Conservation (phyloP, 1,284 basidiomycete genomes). For the Moniliophthora roreri region DNA sequence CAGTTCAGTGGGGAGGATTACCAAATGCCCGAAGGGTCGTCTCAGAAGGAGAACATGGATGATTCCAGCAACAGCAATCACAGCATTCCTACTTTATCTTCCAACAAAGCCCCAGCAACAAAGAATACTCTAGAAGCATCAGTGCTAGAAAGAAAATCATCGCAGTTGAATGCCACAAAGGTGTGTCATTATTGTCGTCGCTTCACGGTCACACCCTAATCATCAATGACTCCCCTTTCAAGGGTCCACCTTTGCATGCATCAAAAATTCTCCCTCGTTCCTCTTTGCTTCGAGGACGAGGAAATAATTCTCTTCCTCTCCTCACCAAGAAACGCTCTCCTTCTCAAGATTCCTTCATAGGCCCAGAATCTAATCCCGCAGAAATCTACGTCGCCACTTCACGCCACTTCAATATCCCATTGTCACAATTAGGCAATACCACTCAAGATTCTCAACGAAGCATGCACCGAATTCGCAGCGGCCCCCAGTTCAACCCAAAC, state of each 20-base stretch:
- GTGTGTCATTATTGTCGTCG: too few species aligned
- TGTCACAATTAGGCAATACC: conserved; percentile 43
- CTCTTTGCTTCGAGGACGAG: neutral
- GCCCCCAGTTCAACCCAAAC: too few species aligned
- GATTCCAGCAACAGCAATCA: conserved; percentile 1
- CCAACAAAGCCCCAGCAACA: too few species aligned
- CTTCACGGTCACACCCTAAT: too few species aligned
- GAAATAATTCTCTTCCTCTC: neutral
- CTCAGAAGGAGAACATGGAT: conserved; percentile 50
- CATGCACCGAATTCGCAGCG: too few species aligned
- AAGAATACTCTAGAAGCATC: too few species aligned
- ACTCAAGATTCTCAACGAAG: neutral
- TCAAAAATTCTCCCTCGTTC: conserved; percentile 2
- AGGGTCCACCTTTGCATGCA: neutral
- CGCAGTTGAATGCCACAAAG: too few species aligned
- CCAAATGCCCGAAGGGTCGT: conserved; percentile 34
- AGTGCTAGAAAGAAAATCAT: too few species aligned
- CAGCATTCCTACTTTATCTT: too few species aligned
- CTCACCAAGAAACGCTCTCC: conserved; percentile 1
- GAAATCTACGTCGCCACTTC: conserved; percentile 46
- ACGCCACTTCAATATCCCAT: conserved; percentile 53
- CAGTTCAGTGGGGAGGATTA: conserved; percentile 33
- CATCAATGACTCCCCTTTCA: too few species aligned
- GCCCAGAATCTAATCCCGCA: conserved; percentile 45
- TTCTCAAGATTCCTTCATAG: conserved; percentile 64